Evolutionary conservation across 768 basidiomycete genomes (phyloP), one percentile per base, ranked within the genome.

Genomic region (Termitomyces sp.): DNA sequence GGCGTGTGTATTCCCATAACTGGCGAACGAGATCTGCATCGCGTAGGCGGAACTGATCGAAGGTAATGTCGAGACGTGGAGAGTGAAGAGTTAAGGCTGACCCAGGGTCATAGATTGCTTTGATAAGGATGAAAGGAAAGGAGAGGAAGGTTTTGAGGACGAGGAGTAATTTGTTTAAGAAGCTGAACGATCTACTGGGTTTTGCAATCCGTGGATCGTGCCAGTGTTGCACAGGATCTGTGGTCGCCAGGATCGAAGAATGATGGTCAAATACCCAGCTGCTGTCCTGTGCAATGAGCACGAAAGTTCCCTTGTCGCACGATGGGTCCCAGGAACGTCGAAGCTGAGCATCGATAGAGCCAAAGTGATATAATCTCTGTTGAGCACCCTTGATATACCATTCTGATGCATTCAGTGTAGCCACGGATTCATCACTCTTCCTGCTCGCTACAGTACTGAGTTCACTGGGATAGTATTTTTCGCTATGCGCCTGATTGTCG

Each of bases 21-120:
- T 79, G 72, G 31, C 63, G 62, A 6, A 76, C 40, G 12, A 76
- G 64, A 54, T 76, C 72, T 12, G 77, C 73, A 53, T 80, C 76
- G 5, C 72, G 70, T 10, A 78, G 57, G 20, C 73, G 70, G 62
- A 77, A 79, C 16, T 72, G 59, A 39, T 72, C 69, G 45, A 78
- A 78, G 7, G 70, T 73, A 29, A 78, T 66, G 41, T 79, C 75
- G 4, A 66, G 59, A 5, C 71, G 68, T 12, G 68, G 59, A 18
- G 71, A 61, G 56, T 73, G 68, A 5, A 80, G 48, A 51, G 77
- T 71, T 12, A 74, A 54, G 10, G 60, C 56, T 9, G 60, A 61
- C 56, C 69, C 58, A 0, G 76, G 76, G 53, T 74, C 65, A 33
- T 55, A 50, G 29, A 66, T 62, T 16, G 66, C 53, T 32, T 64